A percentile compares a stretch with the other conserved stretches of the same genome.
phyloP scores from a whole-genome alignment of 345 rosid genomes.

The Citrus hindsii region DNA sequence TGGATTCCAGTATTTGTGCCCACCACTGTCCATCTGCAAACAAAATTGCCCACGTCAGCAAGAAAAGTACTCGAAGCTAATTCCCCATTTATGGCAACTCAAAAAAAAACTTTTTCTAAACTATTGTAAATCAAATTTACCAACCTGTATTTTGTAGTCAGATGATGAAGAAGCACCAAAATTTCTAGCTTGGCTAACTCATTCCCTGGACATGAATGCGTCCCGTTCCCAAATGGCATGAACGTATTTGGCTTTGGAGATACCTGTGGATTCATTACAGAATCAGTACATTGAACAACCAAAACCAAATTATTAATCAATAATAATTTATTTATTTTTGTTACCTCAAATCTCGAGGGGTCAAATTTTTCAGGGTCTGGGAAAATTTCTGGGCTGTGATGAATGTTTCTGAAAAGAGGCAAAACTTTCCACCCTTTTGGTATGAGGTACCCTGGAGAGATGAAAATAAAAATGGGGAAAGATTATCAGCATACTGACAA shows the following conservation, averaged over 20 bases:
- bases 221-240: constrained; percentile 90
- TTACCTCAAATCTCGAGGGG: constrained; percentile 88
- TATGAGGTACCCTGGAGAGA: constrained; percentile 65
- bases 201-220: constrained; percentile 88
- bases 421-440: constrained; percentile 97
- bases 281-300: not conserved
- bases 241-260: constrained; percentile 81
- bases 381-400: constrained; percentile 72
- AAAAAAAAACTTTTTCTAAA: not conserved
- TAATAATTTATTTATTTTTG: not conserved
- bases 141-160: constrained; percentile 88
- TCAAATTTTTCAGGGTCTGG: constrained; percentile 67
- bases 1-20: constrained; percentile 63
- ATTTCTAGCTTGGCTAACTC: constrained; percentile 83
- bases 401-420: constrained; percentile 86
- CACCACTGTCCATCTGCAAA: constrained; percentile 58
- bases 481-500: not conserved
- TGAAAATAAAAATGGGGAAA: not conserved
- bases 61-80: not conserved
- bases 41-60: constrained; percentile 25
- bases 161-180: constrained; percentile 76
- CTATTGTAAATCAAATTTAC: constrained; percentile 2
- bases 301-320: not conserved
- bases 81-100: constrained; percentile 15
- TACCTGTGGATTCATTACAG: constrained; percentile 37